phyloP scores from a whole-genome alignment of 352 stramenopile genomes.

The Pythium oligandrum region DNA sequence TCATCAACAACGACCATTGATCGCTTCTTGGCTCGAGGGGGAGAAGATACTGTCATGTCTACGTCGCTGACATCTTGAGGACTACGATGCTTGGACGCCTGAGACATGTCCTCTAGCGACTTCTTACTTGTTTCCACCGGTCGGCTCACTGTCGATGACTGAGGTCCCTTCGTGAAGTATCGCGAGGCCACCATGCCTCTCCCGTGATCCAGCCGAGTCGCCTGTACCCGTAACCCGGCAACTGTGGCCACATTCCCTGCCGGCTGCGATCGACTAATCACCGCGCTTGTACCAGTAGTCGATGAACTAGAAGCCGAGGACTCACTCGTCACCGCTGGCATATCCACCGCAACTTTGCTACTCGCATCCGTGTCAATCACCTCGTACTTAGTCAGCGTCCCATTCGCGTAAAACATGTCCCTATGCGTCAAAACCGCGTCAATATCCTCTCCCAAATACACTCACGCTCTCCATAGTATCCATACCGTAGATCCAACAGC shows the following conservation, averaged over 20 bases:
- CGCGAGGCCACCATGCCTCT: conserved; percentile 10
- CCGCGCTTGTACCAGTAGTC: no score
- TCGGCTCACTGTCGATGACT: no score
- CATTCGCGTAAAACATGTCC: conserved; percentile 80
- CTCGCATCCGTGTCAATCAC: conserved; percentile 48
- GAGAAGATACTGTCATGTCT: conserved; percentile 5
- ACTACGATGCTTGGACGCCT: conserved; percentile 13
- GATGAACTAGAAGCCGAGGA: no score
- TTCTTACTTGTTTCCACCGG: no score
- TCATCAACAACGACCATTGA: conserved; percentile 25
- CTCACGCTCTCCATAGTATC: no score
- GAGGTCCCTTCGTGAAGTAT: conserved; percentile 7
- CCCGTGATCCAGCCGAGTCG: conserved; percentile 11
- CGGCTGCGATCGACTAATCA: no score
- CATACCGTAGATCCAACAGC: conserved; percentile 45
- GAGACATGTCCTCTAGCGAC: no score
- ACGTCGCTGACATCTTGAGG: conserved; percentile 27
- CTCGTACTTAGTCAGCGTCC: conserved; percentile 82
- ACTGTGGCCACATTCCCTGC: conserved; percentile 14
- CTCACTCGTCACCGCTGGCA: conserved; percentile 15
- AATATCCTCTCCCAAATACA: not conserved
- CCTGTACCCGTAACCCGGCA: conserved; percentile 19
- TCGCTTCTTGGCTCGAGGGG: conserved; percentile 18
- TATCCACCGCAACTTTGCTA: conserved; percentile 24
- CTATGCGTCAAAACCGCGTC: conserved; percentile 13